Base-by-base conservation (phyloP, 2,329 filamentous ascomycete genomes). In the Scedosporium minutisporum region DNA sequence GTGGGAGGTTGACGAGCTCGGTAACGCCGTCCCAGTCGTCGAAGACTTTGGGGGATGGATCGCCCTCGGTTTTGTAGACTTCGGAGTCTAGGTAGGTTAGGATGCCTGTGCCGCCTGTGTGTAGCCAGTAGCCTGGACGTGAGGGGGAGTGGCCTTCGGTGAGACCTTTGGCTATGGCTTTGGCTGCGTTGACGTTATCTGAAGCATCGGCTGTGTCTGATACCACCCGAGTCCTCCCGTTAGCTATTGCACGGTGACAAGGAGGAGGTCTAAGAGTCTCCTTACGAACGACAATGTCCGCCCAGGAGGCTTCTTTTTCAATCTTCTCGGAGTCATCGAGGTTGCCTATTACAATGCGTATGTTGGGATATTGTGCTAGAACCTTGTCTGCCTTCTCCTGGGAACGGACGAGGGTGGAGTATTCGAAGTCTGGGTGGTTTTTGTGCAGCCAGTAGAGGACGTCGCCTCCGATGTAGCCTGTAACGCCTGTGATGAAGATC, bases 81-180 rank as follows among this genome's bases (percentile, higher is more conserved):
- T 76, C 73, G 23, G 75, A 71, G 65, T 86, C 82, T 29, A 76
- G 74, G 70, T 76, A 80, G 25, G 74, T 74, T 6, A 86, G 72
- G n/a, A 84, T 80, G 1, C 82, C 82, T 0, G 83, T 83, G 0
- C 83, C 83, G 3, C 79, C 79, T 0, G 78, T 79, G 65, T 86
- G 83, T 33, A 86, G 75, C 68, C 79, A 76, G 65, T 77, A 81
- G 2, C 75, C 77, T 0, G 77, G 77, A 4, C 75, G 73, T 25
- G 75, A 69, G 2, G 70, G 69, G 0, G 75, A 74, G 29, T 87
- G 81, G 0, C 81, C 82, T 0, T 71, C 67, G 7, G 65, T 68
- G 2, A 83, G 65, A 0, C 77, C 77, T 1, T 69, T 70, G 14
- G 70, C 72, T 21, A 85, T 78, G 16, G 82, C 80, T 7, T 72